Evolutionary conservation across 2,329 filamentous ascomycete species (phyloP), one percentile per base, ranked within the genome.

Genomic region (Diaporthe destruens): DNA sequence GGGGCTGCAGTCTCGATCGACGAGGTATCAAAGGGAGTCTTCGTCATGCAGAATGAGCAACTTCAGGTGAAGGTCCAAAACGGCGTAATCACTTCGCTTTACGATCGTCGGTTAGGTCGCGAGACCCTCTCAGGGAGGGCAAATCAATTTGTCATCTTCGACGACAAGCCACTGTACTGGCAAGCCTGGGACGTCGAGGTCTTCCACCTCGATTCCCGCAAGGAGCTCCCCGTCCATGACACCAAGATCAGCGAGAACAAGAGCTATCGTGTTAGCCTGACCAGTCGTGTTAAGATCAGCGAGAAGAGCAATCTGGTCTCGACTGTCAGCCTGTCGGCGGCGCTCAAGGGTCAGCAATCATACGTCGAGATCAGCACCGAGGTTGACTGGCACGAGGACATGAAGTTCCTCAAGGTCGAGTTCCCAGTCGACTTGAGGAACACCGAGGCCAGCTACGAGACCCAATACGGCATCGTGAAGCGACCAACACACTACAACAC

Each of bases 121-220:
- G 95, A 99, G 80, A 83, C 97, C 25, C 89, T 99, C 63, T 88
- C 94, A 49, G 88, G 89, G 32, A 95, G 95, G 80, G 95, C 93
- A 32, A 98, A 97, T 76, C 95, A 98, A 80, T 90, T 96, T 66
- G 95, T 98, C 75, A 91, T 98, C 32, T 98, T 97, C 78, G 96
- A 99, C 79, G 96, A 99, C 84, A 98, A 98, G 84, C 95, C 95
- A 29, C 88, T 98, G 32, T 98, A 97, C 85, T 98, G 95, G 95
- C 94, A 98, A 83, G 95, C 95, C 3, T 98, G 96, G 95, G 96
- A 99, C 81, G 96, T 98, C 7, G 96, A 99, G 82, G 95, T 98
- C 36, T 99, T 92, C 84, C 96, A 99, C 78, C 89, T 98, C 34
- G 91, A 97, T 71, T 96, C 95, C 2, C 91, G 95, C 71, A 89